A percentile compares a stretch with the other conserved stretches of the same genome.
phyloP scores from a whole-genome alignment of 257 asterid species.

The Gentiana macrophylla region DNA sequence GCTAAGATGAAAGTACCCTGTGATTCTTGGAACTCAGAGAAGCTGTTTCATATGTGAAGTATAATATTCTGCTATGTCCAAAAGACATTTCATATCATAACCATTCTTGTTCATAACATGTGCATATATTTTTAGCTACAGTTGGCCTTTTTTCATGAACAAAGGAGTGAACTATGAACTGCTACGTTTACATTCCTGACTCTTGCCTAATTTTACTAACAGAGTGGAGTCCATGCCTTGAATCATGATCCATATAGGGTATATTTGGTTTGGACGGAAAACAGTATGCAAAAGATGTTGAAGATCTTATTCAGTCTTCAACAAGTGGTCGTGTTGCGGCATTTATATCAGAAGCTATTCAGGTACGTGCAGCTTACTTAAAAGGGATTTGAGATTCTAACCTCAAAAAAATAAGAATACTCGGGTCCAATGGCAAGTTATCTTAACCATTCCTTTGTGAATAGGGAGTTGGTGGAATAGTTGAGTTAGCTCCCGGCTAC shows the following conservation, averaged over 20 bases:
- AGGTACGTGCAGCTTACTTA: too few species aligned
- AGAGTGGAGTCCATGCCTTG: constrained; percentile 72
- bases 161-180: neutral
- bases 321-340: constrained; percentile 66
- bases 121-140: too few species aligned
- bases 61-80: too few species aligned
- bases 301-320: constrained; percentile 56
- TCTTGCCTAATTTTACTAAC: constrained; percentile 9
- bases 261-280: constrained; percentile 54
- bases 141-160: neutral
- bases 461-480: constrained; percentile 73
- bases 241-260: constrained; percentile 74
- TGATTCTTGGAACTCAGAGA: too few species aligned
- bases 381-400: too few species aligned
- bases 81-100: too few species aligned
- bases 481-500: constrained; percentile 71
- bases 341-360: constrained; percentile 68
- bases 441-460: neutral
- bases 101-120: too few species aligned
- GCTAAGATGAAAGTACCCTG: too few species aligned
- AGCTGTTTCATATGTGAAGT: too few species aligned
- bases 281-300: constrained; percentile 50
- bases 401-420: too few species aligned
- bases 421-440: too few species aligned
- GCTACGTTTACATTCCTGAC: neutral